Base-by-base conservation (phyloP, 768 basidiomycete genomes). In the Arthromyces matolae region DNA sequence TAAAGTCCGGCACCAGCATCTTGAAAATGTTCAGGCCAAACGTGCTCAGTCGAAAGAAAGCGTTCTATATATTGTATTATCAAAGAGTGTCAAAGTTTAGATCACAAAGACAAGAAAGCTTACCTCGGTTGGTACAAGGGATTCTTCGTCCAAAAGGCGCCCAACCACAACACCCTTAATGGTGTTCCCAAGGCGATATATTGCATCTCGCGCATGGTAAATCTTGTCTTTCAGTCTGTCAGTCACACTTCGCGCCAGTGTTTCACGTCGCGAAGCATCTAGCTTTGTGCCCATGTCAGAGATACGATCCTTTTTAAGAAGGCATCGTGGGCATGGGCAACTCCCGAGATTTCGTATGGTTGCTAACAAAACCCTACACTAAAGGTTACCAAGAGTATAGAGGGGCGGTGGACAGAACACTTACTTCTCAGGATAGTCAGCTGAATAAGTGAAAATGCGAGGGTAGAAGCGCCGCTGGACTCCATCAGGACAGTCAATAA, bases 401-500 rank as follows among this genome's bases (percentile, higher is more conserved):
- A 12, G 14, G 14, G 6, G 16, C 51, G n/a, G n/a, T n/a, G n/a
- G n/a, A n/a, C n/a, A n/a, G n/a, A n/a, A n/a, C n/a, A n/a, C n/a
- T n/a, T n/a, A n/a, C n/a, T n/a, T n/a, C n/a, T n/a, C n/a, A n/a
- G n/a, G n/a, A n/a, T 66, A 68, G 42, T 68, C 66, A 1, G 64
- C 65, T 4, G 62, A 61, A 41, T 65, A 67, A 6, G 60, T 64
- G 34, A 66, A 60, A 8, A 68, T 47, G 1, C 59, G 42, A 9
- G 61, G n/a, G n/a, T n/a, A n/a, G 61, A 14, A 68, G 28, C 9
- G 57, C 47, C 56, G 13, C 27, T 16, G 3, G 64, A 47, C 2
- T 60, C 61, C n/a, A n/a, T n/a, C n/a, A n/a, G n/a, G n/a, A n/a
- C n/a, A n/a, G 55, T 66, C 67, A 5, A 68, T 36, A 5, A 67